Conservation (phyloP, 2,329 filamentous ascomycete genomes). For the Metarhizium robertsii region DNA sequence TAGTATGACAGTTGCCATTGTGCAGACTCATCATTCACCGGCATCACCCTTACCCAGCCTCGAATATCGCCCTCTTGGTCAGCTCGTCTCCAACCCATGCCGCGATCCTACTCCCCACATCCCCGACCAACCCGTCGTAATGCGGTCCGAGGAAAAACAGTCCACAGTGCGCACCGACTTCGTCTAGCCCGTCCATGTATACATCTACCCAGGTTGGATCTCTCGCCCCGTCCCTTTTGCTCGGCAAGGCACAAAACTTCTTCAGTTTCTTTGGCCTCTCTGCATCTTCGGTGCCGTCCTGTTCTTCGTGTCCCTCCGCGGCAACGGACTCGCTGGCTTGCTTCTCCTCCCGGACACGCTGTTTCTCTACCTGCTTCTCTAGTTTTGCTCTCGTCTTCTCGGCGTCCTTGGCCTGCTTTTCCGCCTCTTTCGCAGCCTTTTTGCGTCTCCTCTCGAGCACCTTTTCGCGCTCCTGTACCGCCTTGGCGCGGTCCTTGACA, state of each 20-base stretch:
- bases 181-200: conserved; percentile 74
- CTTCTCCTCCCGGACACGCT: conserved; percentile 19
- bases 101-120: conserved; percentile 58
- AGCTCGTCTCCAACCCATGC: conserved; percentile 60
- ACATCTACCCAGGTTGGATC: conserved; percentile 72
- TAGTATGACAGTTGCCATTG: background rate
- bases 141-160: conserved; percentile 67
- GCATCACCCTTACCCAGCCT: conserved; percentile 3
- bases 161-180: conserved; percentile 76
- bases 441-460: conserved; percentile 44
- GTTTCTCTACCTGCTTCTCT: conserved; percentile 19
- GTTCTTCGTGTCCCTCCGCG: background rate
- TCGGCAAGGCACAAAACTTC: conserved; percentile 72
- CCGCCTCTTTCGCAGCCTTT: conserved; percentile 31
- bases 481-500: conserved; percentile 56
- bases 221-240: conserved; percentile 39
- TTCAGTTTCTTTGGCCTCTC: conserved; percentile 43
- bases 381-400: conserved; percentile 26
- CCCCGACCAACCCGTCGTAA: conserved; percentile 68
- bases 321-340: conserved; percentile 8
- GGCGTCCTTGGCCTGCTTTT: conserved; percentile 30
- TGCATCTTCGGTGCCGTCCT: background rate
- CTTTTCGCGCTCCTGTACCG: conserved; percentile 54
- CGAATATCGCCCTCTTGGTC: conserved; percentile 29
- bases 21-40: background rate